A percentile compares a stretch with the other conserved stretches of the same genome.
phyloP scores from a whole-genome alignment of 2,329 filamentous ascomycete species.

The Purpureocillium takamizusanense region DNA sequence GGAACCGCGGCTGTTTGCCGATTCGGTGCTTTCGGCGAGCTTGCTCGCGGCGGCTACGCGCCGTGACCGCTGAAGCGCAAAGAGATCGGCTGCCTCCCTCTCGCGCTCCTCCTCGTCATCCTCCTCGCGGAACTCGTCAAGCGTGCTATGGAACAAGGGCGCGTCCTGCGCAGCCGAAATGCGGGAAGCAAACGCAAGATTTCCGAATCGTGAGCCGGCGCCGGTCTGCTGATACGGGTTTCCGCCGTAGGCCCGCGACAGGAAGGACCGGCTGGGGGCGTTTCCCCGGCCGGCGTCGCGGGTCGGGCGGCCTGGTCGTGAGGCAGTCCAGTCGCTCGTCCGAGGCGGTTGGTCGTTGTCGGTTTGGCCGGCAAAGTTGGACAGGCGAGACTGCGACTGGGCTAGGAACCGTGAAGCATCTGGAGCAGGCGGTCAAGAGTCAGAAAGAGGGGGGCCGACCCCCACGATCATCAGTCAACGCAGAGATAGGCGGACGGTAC shows the following conservation, averaged over 20 bases:
- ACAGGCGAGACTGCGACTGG: slow-evolving; percentile 88
- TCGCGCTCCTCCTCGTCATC: slow-evolving; percentile 89
- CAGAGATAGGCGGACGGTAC: slow-evolving; percentile 21
- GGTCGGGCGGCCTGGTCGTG: slow-evolving; percentile 21
- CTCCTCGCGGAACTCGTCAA: slow-evolving; percentile 85
- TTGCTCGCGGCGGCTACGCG: slow-evolving; percentile 79
- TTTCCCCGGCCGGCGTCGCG: slow-evolving; percentile 20
- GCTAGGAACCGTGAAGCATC: slow-evolving; percentile 95
- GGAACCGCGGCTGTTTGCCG: slow-evolving; percentile 32
- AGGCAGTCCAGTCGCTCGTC: slow-evolving; percentile 22
- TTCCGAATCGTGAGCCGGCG: slow-evolving; percentile 62
- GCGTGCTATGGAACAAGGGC: slow-evolving; percentile 86
- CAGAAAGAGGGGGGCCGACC: not conserved
- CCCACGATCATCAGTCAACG: not conserved
- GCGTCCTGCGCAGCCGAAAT: slow-evolving; percentile 66
- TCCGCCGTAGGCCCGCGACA: slow-evolving; percentile 40
- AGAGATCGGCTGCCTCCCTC: slow-evolving; percentile 86
- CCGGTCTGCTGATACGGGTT: slow-evolving; percentile 80
- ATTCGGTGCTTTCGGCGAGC: slow-evolving; percentile 76
- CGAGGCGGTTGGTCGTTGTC: slow-evolving; percentile 28
- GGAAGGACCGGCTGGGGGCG: slow-evolving; percentile 29
- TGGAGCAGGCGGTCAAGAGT: slow-evolving; percentile 28
- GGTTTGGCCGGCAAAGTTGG: slow-evolving; percentile 53
- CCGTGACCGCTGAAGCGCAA: slow-evolving; percentile 81
- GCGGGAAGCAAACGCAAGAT: slow-evolving; percentile 64